Evolutionary conservation across 2,329 filamentous ascomycete genomes (phyloP), one percentile per base, ranked within the genome.

Genomic region (Colletotrichum endophyticum): DNA sequence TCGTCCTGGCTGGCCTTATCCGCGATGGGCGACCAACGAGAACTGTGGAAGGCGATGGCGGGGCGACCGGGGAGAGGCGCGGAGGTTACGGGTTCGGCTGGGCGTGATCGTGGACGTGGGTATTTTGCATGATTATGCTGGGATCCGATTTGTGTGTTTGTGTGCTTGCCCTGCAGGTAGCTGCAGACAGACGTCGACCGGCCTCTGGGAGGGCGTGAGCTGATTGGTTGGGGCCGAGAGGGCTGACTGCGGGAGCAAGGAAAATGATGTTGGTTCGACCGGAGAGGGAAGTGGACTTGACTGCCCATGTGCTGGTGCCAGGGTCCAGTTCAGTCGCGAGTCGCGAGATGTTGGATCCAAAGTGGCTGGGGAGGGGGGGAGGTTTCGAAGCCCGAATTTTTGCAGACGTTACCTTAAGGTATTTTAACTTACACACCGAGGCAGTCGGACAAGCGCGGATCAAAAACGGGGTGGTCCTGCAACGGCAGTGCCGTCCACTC

Each of bases 151-250:
- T 68, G 73, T 68, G 73, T 68, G 53, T 62, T 57, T 68, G 62
- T 61, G 63, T 32, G 59, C 11, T 72, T 68, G 70, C 70, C 73
- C 73, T 73, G 73, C 63, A 75, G 28, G 68, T 49, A 73, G 63
- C 64, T 76, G 73, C 63, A 76, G 30, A 30, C 15, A 63, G 22
- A 75, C 59, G 70, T 34, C 39, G 39, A 61, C 32, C 56, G 28
- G 36, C 36, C 12, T 34, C 34, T 30, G 15, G 11, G 27, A 32
- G 6, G 30, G 15, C 8, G 28, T 6, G 39, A 22, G 56, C 62
- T 73, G 63, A 76, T 76, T 76, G 73, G 73, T 28, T 13, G 39
- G 66, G 27, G 25, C 11, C 39, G 36, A 73, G 53, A 32, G 66
- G 53, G 68, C 32, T 64, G 32, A 64, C 32, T 64, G n/a, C n/a